Conservation (phyloP, 768 basidiomycete genomes). For the Macrolepiota fuliginosa region DNA sequence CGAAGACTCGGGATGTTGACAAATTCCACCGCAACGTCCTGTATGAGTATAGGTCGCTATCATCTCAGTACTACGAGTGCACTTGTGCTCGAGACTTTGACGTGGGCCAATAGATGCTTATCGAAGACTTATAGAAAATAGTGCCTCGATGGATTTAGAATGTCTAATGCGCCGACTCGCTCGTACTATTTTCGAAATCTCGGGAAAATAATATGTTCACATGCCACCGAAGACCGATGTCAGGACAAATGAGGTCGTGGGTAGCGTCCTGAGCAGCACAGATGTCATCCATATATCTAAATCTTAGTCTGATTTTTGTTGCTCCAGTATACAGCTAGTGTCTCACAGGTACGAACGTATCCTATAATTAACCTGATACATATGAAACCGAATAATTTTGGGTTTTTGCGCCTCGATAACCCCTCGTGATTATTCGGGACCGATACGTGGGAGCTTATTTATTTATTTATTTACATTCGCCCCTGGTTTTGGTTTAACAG, state of each 20-base stretch:
- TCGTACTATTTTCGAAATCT: not conserved
- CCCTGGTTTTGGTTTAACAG: not conserved
- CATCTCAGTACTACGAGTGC: not conserved
- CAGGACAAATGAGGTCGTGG: not conserved
- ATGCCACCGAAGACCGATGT: not conserved
- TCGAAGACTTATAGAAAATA: too few relatives aligned
- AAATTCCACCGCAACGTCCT: not conserved
- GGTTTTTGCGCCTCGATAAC: not conserved
- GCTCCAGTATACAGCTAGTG: not conserved
- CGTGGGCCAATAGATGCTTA: constrained; percentile 6
- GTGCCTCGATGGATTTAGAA: not conserved
- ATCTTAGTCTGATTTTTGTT: too few relatives aligned
- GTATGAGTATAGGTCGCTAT: not conserved
- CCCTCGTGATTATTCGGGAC: not conserved
- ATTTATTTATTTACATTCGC: not conserved
- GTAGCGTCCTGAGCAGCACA: not conserved
- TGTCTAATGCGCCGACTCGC: not conserved
- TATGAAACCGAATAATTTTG: constrained; percentile 1
- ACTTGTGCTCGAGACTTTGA: not conserved
- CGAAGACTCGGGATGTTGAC: not conserved
- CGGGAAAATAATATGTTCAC: not conserved
- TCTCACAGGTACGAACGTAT: not conserved
- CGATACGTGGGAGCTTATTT: not conserved
- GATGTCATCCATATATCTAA: too few relatives aligned
- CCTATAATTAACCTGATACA: not conserved